Base-by-base conservation (phyloP, 225 moss, liverwort and hornwort genomes). In the Lunularia cruciata region DNA sequence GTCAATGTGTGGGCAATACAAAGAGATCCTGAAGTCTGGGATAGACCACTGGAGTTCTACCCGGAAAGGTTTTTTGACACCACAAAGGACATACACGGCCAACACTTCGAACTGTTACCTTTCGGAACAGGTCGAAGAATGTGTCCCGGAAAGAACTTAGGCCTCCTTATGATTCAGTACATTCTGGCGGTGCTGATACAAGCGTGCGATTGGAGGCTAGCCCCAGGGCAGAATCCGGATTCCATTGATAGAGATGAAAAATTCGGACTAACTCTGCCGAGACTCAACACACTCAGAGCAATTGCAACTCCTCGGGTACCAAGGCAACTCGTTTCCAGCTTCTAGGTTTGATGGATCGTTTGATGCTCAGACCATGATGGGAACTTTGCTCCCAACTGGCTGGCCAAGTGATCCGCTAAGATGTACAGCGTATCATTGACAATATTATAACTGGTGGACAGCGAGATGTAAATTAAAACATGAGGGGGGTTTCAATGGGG, bases 31-130 rank as follows among this genome's bases (percentile, higher is more conserved):
- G 58, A 61, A 4, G 2, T 60, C 8, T 91, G 70, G 68, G 79
- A 86, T 0, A 59, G 79, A 3, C 77, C 85, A 0, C 3, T 76
- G 11, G 67, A 67, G 8, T 87, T 89, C 67, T 25, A 47, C 12
- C 87, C 87, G 1, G 85, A 91, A 1, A 68, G 89, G 14, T 92
- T 89, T 45, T 68, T 84, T 6, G 74, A 48, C 43, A 57, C 14
- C 20, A 27, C 45, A 2, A 72, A 32, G 36, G 77, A 77, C n/a
- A 25, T 53, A 22, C 9, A n/a, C 3, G 89, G 85, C n/a, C 58
- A 34, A 19, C 68, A 87, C 46, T 81, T 74, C 76, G 78, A 81
- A 19, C 74, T 89, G 18, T 43, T 79, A n/a, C n/a, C 57, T 5
- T 57, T 57, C 8, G 35, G 47, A 20, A 31, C 46, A 16, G 71